phyloP scores from a whole-genome alignment of 1,284 basidiomycete genomes.

The Puccinia brachypodii region DNA sequence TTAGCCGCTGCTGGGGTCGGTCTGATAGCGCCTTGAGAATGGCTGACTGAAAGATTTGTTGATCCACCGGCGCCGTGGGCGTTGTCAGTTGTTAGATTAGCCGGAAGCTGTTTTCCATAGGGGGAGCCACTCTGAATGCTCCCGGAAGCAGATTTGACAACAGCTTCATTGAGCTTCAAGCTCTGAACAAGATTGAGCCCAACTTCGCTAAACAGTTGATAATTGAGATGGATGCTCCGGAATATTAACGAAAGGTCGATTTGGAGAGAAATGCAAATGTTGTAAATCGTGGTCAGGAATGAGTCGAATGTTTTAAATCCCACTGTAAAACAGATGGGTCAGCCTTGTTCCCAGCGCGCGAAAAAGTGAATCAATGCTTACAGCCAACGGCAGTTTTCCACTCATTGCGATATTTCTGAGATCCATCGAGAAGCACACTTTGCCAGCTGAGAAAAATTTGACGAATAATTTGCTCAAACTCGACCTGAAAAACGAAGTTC shows the following conservation, averaged over 20 bases:
- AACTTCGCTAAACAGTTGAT: not conserved
- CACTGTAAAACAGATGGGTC: not conserved
- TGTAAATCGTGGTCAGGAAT: not conserved
- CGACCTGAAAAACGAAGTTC: not conserved
- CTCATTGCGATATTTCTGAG: not conserved
- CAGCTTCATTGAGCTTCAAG: not conserved
- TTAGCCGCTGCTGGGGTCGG: not conserved
- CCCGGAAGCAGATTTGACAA: not conserved
- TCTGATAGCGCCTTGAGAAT: not conserved
- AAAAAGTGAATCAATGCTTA: not conserved
- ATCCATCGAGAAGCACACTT: not conserved
- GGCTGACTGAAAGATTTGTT: too few species aligned
- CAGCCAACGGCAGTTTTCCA: not conserved
- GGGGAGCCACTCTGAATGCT: not conserved
- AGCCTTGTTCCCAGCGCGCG: not conserved
- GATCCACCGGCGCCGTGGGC: too few species aligned
- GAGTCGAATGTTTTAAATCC: not conserved
- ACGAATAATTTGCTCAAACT: conserved; percentile 4
- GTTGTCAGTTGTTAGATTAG: not conserved
- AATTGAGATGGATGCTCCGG: not conserved
- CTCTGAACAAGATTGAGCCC: not conserved
- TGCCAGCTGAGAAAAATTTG: conserved; percentile 12
- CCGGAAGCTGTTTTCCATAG: not conserved
- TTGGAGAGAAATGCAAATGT: not conserved
- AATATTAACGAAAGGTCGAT: not conserved